These are phyloP conservation scores for Daucus carota DNA, from an alignment of 129 eudicot genomes.

Conservation along the genomic window DNA sequence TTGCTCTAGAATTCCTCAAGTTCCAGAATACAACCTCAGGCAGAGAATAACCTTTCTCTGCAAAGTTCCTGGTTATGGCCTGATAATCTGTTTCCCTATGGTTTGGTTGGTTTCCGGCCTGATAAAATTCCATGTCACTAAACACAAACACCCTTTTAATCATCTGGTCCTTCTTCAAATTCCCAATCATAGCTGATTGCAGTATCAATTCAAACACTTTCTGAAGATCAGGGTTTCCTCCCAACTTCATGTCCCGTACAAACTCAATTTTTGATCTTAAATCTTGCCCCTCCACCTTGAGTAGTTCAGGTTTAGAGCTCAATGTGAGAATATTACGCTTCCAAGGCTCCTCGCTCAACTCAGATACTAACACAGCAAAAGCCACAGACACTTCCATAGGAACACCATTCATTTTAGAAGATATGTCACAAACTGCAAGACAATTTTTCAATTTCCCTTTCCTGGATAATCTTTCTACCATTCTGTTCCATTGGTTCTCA, in stretches of 20 bases:
- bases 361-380: background rate
- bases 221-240: background rate
- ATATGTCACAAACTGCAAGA: slow-evolving; percentile 2
- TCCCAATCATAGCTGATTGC: background rate
- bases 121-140: slow-evolving; percentile 5
- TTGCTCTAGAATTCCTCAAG: background rate
- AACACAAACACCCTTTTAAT: background rate
- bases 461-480: background rate
- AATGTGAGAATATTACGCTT: background rate
- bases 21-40: background rate
- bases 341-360: slow-evolving; percentile 6
- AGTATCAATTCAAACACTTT: slow-evolving; percentile 2
- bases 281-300: background rate
- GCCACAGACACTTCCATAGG: background rate
- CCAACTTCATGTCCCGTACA: background rate
- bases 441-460: background rate
- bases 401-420: background rate
- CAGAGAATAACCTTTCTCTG: background rate
- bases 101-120: background rate
- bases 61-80: background rate
- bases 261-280: background rate
- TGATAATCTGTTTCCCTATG: background rate
- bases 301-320: background rate
- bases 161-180: background rate
- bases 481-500: slow-evolving; percentile 5